A percentile compares a stretch with the other conserved stretches of the same genome.
phyloP scores from a whole-genome alignment of 371 early-diverging fungal species.

The Mortierella polycephala region DNA sequence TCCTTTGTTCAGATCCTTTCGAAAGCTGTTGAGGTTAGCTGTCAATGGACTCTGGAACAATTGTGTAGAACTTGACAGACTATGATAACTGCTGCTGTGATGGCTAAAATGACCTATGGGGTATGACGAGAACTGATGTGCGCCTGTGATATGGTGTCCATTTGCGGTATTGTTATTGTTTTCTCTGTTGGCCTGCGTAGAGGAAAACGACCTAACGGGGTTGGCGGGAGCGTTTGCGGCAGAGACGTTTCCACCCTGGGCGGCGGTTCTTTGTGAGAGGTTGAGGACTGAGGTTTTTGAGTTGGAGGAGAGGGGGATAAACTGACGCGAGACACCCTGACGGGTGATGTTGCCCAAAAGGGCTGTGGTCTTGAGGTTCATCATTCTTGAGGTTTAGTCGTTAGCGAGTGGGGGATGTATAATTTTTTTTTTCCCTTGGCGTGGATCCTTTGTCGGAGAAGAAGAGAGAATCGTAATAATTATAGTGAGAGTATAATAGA shows the following conservation, averaged over 20 bases:
- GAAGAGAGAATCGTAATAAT: no score
- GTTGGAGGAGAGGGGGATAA: slow-evolving; percentile 36
- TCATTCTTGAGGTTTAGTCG: slow-evolving; percentile 13
- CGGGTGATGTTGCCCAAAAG: slow-evolving; percentile 48
- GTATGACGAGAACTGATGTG: no score
- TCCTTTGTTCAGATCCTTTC: no score
- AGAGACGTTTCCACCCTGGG: slow-evolving; percentile 7
- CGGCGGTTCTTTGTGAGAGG: slow-evolving; percentile 43
- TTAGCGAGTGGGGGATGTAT: no score
- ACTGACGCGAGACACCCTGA: slow-evolving; percentile 50
- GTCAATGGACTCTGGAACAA: no score
- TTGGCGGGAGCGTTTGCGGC: slow-evolving; percentile 33
- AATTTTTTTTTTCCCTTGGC: no score
- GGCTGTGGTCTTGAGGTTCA: slow-evolving; percentile 51
- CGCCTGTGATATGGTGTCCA: background rate
- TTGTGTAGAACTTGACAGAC: no score
- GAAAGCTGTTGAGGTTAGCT: no score
- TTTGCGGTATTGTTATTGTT: slow-evolving; percentile 30
- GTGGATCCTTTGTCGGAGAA: no score
- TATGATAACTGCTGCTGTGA: background rate
- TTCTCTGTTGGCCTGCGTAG: slow-evolving; percentile 43
- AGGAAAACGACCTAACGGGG: slow-evolving; percentile 50
- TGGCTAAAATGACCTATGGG: background rate
- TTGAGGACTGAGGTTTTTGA: slow-evolving; percentile 47
- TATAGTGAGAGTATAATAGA: no score